phyloP scores from a whole-genome alignment of 495 filamentous ascomycete genomes.

The Bathelium albidoporum region DNA sequence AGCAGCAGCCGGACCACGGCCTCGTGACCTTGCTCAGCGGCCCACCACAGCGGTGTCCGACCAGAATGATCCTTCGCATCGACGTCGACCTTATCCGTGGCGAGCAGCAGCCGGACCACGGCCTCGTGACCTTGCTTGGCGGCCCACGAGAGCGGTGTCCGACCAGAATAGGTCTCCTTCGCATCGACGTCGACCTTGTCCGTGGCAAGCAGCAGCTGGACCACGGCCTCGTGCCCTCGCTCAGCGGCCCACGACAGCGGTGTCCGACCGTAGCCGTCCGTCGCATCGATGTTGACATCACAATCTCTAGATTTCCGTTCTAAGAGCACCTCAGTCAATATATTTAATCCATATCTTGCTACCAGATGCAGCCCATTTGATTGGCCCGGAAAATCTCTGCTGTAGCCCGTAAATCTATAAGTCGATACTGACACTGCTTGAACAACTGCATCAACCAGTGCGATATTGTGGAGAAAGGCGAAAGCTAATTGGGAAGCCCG shows the following conservation, averaged over 20 bases:
- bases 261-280: conserved; percentile 3
- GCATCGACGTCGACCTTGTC: not conserved
- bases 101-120: too few relatives aligned
- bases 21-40: too few relatives aligned
- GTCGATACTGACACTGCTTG: conserved; percentile 4
- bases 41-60: too few relatives aligned
- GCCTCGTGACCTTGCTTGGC: too few relatives aligned
- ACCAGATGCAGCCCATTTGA: conserved; percentile 4
- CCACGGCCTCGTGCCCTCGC: conserved; percentile 6
- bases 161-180: too few relatives aligned
- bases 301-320: not conserved
- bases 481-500: not conserved
- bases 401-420: not conserved
- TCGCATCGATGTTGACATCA: not conserved
- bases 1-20: too few relatives aligned
- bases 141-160: too few relatives aligned
- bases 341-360: not conserved
- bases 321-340: not conserved
- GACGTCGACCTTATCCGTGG: too few relatives aligned
- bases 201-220: conserved; percentile 1
- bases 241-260: conserved; percentile 4
- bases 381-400: not conserved
- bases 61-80: too few relatives aligned
- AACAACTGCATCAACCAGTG: not conserved
- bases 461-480: not conserved